Conservation (phyloP, 1,139 yeast genomes). For the Candida buenavistaensis region DNA sequence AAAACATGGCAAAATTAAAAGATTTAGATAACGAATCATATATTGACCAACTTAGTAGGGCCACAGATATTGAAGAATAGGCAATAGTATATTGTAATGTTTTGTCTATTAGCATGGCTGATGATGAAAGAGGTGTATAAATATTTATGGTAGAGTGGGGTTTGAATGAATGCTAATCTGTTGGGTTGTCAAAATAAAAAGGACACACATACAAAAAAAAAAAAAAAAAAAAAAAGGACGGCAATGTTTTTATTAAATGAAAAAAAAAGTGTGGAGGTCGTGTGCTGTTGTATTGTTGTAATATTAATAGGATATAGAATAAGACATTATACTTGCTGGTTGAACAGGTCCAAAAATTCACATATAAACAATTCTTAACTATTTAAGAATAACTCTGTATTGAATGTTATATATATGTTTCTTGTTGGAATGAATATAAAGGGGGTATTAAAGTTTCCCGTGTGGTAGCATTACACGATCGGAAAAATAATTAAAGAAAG, state of each 20-base stretch:
- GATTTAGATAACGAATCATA: slow-evolving; percentile 27
- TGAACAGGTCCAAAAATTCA: no score
- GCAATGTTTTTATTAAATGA: no score
- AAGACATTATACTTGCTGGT: no score
- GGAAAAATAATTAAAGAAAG: background rate
- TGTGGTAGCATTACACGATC: background rate
- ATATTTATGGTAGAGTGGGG: background rate
- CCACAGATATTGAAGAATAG: slow-evolving; percentile 26
- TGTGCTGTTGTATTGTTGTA: no score
- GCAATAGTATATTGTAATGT: slow-evolving; percentile 23
- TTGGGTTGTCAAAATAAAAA: slow-evolving; percentile 4
- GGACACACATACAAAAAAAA: no score
- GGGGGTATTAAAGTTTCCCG: no score
- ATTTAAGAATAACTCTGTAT: no score
- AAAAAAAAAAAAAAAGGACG: background rate
- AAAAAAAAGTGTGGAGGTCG: background rate
- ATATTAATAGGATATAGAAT: no score
- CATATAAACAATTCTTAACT: no score
- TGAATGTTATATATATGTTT: no score
- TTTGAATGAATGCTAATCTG: background rate
- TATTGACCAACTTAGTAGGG: slow-evolving; percentile 27
- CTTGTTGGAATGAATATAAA: no score
- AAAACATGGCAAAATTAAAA: slow-evolving; percentile 27
- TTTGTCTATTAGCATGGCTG: slow-evolving; percentile 10
- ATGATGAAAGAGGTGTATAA: background rate